Evolutionary conservation across 208 protist genomes (phyloP).

Genomic region (Leishmania aethiopica): DNA sequence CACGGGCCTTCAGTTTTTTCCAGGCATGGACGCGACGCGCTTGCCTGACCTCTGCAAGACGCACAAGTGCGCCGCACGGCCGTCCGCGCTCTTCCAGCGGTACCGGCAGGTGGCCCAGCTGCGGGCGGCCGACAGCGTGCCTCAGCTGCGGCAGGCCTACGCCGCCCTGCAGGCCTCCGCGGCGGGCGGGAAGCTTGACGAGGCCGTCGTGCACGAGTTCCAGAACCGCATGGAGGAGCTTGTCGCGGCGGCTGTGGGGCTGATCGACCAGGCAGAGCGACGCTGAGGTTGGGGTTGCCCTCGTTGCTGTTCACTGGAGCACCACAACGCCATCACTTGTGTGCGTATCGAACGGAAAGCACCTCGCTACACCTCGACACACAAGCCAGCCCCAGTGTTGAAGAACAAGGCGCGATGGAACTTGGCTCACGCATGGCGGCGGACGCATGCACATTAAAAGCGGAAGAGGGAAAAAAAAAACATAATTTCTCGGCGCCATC

Average conservation of each 20-base stretch:
- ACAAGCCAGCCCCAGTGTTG: not conserved
- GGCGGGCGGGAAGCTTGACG: slow-evolving; percentile 33
- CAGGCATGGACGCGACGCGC: slow-evolving; percentile 24
- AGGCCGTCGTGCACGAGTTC: slow-evolving; percentile 43
- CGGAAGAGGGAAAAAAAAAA: not conserved
- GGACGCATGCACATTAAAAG: not conserved
- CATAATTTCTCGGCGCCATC: too few relatives aligned
- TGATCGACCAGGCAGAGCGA: slow-evolving; percentile 20
- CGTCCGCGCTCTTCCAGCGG: slow-evolving; percentile 45
- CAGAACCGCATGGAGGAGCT: slow-evolving; percentile 54
- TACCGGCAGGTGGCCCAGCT: slow-evolving; percentile 70
- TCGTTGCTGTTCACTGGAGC: not conserved
- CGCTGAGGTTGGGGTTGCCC: not conserved
- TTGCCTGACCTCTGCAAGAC: slow-evolving; percentile 61
- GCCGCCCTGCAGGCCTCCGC: slow-evolving; percentile 31
- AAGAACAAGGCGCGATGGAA: not conserved
- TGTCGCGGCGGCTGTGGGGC: slow-evolving; percentile 29
- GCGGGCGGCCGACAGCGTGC: slow-evolving; percentile 52
- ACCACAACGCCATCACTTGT: not conserved
- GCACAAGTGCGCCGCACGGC: slow-evolving; percentile 51
- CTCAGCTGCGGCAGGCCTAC: slow-evolving; percentile 55
- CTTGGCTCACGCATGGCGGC: not conserved
- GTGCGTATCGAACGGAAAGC: not conserved
- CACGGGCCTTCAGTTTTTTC: slow-evolving; percentile 85
- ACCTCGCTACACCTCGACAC: not conserved